Evolutionary conservation across 306 rosid genomes (phyloP), one percentile per base, ranked within the genome.

Genomic region (Albizia julibrissin): DNA sequence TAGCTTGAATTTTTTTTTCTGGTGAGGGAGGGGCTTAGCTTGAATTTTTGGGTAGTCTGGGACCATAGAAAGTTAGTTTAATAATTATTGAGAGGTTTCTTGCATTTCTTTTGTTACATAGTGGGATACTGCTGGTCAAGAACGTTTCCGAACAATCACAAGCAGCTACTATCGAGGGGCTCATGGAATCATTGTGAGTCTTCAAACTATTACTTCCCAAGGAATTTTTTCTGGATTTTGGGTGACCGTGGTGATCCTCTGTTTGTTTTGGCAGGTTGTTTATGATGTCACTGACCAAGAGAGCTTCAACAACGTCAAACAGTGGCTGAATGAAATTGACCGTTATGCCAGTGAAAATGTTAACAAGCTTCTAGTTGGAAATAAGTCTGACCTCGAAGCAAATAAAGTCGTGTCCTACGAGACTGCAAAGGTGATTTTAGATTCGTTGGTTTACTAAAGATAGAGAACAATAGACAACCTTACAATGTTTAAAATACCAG

Each of bases 51-150:
- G 9, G 29, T 72, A 16, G 59, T 33, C 76, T 46, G 33, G 76
- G 58, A 16, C 66, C 54, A 15, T 15, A 47, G 6, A 47, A 47
- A n/a, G n/a, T n/a, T 11, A 42, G 6, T 47, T 14, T 47, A 47
- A 47, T 56, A 2, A 82, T 76, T 80, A 72, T 74, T 85, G 34
- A 87, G 71, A 68, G 46, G 65, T 61, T 81, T 76, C 39, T 22
- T 83, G 59, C 69, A 47, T 58, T 76, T 77, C 71, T 83, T 34
- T 77, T 73, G 80, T 69, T 58, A 22, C 82, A 85, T 86, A 96
- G 99, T 96, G 99, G 99, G 99, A 96, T 87, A 96, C 99, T 42
- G 99, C 99, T 85, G 99, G 99, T 29, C 99, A 96, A 86, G 99
- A 96, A 84, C 99, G 99, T 83, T 96, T 96, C 72, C 93, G 98